phyloP scores from a whole-genome alignment of 345 rosid genomes.

The Salix exigua region DNA sequence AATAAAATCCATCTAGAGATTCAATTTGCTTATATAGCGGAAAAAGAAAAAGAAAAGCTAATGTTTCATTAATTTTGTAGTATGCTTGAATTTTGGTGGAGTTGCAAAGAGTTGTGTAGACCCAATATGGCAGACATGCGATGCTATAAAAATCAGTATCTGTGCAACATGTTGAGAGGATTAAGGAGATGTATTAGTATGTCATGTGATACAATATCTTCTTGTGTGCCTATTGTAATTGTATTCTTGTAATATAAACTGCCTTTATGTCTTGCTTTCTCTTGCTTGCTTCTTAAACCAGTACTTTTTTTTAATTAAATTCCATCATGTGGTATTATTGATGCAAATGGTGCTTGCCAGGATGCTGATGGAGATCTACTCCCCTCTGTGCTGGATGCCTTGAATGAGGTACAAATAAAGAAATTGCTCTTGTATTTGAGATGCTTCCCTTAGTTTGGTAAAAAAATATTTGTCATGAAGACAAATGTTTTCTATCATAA shows the following conservation, averaged over 20 bases:
- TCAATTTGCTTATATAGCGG: background rate
- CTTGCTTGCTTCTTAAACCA: background rate
- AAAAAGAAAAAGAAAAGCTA: background rate
- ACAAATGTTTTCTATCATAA: background rate
- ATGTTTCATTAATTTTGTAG: background rate
- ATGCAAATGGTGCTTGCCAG: slow-evolving; percentile 42
- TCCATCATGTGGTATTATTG: slow-evolving; percentile 7
- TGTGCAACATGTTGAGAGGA: background rate
- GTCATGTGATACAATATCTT: background rate
- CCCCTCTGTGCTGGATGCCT: slow-evolving; percentile 82
- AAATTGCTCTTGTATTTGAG: background rate
- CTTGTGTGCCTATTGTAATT: background rate
- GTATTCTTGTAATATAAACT: background rate
- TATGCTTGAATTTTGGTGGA: background rate
- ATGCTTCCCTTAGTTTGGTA: slow-evolving; percentile 3
- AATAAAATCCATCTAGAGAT: background rate
- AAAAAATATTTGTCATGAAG: background rate
- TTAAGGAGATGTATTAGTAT: background rate
- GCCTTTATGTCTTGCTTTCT: background rate
- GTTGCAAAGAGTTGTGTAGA: background rate
- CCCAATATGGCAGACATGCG: background rate
- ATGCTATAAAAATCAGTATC: background rate
- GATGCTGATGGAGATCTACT: slow-evolving; percentile 79
- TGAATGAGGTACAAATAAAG: slow-evolving; percentile 69
- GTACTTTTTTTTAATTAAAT: background rate